phyloP scores from a whole-genome alignment of 78 protist species.

The slime mould (Dictyostelium discoideum) region DNA sequence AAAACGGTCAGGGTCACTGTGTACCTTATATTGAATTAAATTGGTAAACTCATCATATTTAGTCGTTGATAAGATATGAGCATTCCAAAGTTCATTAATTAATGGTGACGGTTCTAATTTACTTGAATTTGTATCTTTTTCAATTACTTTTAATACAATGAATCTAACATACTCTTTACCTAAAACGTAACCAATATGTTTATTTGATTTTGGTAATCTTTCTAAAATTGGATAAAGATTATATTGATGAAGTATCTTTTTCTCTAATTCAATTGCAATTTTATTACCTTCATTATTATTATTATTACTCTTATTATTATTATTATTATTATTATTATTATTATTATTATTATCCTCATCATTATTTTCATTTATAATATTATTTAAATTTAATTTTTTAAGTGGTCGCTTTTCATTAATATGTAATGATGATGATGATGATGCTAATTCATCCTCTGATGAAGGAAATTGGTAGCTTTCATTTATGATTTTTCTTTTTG shows the following conservation, averaged over 20 bases:
- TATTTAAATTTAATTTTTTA: background rate
- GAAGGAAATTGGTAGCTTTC: background rate
- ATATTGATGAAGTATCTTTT: background rate
- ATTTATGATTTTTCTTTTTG: background rate
- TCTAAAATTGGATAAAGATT: constrained; percentile 6
- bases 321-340: too few relatives aligned
- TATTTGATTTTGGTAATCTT: background rate
- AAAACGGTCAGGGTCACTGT: background rate
- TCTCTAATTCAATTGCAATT: background rate
- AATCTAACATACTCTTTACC: constrained; percentile 8
- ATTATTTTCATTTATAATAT: too few relatives aligned
- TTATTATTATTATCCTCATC: too few relatives aligned
- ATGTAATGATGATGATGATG: background rate
- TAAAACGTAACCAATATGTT: background rate
- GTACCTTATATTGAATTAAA: background rate
- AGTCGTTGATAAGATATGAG: background rate
- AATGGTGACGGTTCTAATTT: background rate
- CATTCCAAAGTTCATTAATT: background rate
- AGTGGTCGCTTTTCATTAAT: background rate
- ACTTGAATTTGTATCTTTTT: background rate
- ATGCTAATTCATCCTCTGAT: background rate
- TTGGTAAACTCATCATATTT: background rate
- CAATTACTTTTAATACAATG: background rate
- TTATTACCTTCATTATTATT: background rate
- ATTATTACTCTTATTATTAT: too few relatives aligned